A percentile compares a stretch with the other conserved stretches of the same genome.
phyloP scores from a whole-genome alignment of 2,329 filamentous ascomycete genomes.

The Beauveria sp. region DNA sequence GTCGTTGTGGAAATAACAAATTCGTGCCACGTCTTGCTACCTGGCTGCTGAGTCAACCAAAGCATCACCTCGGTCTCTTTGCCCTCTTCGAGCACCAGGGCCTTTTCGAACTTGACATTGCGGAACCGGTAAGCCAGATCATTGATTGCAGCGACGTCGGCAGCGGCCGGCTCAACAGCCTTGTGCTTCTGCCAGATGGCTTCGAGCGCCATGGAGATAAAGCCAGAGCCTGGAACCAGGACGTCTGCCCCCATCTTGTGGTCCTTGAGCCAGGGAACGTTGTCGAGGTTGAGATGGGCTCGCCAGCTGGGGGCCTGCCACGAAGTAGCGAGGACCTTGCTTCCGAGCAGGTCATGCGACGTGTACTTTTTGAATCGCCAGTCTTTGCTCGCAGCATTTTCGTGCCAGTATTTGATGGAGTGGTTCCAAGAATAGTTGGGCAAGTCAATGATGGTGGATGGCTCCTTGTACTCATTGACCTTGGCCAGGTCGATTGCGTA shows the following conservation, averaged over 20 bases:
- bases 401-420: conserved; percentile 15
- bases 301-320: conserved; percentile 30
- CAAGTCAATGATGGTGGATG: conserved; percentile 14
- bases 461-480: neutral
- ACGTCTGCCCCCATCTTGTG: conserved; percentile 32
- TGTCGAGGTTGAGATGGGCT: conserved; percentile 27
- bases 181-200: conserved; percentile 21
- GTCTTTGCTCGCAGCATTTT: conserved; percentile 18
- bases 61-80: neutral
- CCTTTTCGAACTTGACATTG: conserved; percentile 8
- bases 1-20: neutral
- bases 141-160: neutral
- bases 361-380: conserved; percentile 16
- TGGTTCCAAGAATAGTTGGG: conserved; percentile 21
- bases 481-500: conserved; percentile 11
- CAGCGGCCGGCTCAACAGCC: conserved; percentile 1
- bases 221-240: conserved; percentile 36
- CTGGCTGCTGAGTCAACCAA: neutral
- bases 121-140: neutral
- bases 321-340: conserved; percentile 21
- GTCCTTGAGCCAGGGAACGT: conserved; percentile 36
- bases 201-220: conserved; percentile 35
- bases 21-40: neutral
- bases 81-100: neutral
- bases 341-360: conserved; percentile 24